Evolutionary conservation across 192 early-diverging fungal species (phyloP), one percentile per base, ranked within the genome.

Genomic region (Entomortierella lignicola): DNA sequence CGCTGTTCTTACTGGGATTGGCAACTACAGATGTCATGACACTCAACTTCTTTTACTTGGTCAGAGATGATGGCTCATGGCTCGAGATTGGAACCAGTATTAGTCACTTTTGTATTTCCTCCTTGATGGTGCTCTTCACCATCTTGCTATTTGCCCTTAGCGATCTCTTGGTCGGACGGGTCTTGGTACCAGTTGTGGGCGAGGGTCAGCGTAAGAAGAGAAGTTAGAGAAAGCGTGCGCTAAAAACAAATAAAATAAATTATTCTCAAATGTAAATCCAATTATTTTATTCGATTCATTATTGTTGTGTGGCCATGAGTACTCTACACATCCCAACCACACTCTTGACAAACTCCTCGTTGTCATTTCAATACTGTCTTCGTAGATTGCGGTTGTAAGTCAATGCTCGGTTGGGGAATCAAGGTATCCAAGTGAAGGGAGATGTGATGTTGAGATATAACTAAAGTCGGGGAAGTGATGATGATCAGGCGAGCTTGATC

Each of bases 51-150:
- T 98, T 98, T 73, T 98, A 94, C 66, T 85, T 97, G 50, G 97
- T 98, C 37, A 72, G 88, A 20, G 97, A 98, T 83, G 85, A 90
- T 74, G 97, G 97, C 13, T 92, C 90, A 55, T 98, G 97, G 97
- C 83, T 98, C 31, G 97, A 98, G 82, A 98, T 98, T 75, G 97
- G 97, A 26, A 96, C 95, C 51, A 94, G 92, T 53, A 98, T 98
- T 71, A 94, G 92, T 61, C 97, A 98, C 74, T 98, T 97, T 82
- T 92, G 94, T 63, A 98, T 98, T 71, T 91, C 94, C 11, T 90
- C 89, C n/a, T 82, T 94, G 59, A 96, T 98, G 88, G 91, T 95
- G 53, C 86, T 98, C 41, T 97, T 98, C 71, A 93, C 93, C 43
- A 95, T 96, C 37, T 77, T 95, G 31, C 84, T 97, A 65, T 98